These are phyloP conservation scores for Saccharomyces kudriavzevii DNA, from an alignment of 805 yeast species.

Conservation along the genomic window DNA sequence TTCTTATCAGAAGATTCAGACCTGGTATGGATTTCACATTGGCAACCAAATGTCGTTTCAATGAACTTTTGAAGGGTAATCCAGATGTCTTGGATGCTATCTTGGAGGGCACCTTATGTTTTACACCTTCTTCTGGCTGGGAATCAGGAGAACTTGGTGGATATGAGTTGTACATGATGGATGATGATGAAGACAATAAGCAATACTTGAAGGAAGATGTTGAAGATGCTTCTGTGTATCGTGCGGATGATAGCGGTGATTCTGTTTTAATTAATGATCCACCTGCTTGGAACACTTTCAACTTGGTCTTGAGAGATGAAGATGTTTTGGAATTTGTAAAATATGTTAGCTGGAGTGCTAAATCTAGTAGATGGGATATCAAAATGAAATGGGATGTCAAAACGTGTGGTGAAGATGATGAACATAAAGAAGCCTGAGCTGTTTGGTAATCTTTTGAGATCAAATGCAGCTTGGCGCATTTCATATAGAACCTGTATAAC, in stretches of 20 bases:
- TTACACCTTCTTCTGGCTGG: constrained; percentile 82
- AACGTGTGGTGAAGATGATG: constrained; percentile 8
- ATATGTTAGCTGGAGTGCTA: constrained; percentile 80
- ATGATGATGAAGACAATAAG: constrained; percentile 30
- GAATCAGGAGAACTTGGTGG: constrained; percentile 88
- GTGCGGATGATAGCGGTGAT: constrained; percentile 50
- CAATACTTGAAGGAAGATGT: constrained; percentile 14
- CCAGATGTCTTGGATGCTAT: constrained; percentile 36
- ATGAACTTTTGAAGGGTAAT: constrained; percentile 31
- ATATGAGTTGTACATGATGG: constrained; percentile 82
- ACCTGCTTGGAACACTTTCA: constrained; percentile 76
- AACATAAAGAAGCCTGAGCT: constrained; percentile 14
- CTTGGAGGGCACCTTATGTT: constrained; percentile 70
- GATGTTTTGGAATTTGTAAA: constrained; percentile 86
- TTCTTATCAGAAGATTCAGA: constrained; percentile 76
- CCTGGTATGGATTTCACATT: constrained; percentile 92
- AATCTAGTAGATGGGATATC: constrained; percentile 90
- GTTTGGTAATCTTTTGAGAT: neutral
- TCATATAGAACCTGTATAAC: neutral
- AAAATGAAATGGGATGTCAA: constrained; percentile 70
- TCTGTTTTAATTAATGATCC: constrained; percentile 71
- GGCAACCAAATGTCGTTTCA: constrained; percentile 54
- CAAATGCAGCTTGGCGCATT: neutral
- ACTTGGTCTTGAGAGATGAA: constrained; percentile 72
- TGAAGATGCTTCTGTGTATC: constrained; percentile 84